phyloP scores from a whole-genome alignment of 345 rosid species.

The Gossypium arboreum region DNA sequence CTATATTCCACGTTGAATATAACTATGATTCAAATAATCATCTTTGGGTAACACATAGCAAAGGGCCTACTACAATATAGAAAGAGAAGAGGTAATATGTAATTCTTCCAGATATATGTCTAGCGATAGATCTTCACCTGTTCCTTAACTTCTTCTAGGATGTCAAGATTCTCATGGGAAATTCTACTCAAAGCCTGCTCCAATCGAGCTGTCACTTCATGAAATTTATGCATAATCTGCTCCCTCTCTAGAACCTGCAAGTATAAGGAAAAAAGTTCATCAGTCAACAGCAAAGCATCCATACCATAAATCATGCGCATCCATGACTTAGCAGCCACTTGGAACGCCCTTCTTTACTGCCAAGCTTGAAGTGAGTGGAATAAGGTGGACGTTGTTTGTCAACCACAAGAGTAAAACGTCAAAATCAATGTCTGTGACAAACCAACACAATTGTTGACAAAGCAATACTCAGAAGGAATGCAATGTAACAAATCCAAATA shows the following conservation, averaged over 20 bases:
- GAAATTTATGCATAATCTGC: constrained; percentile 53
- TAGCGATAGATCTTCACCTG: constrained; percentile 45
- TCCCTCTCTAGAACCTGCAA: constrained; percentile 82
- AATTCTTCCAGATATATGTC: neutral
- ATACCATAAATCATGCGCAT: neutral
- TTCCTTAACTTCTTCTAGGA: constrained; percentile 95
- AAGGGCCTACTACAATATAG: neutral
- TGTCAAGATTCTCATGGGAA: constrained; percentile 66
- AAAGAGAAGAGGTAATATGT: neutral
- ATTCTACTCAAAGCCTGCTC: constrained; percentile 71
- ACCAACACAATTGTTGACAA: neutral
- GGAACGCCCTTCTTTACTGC: neutral
- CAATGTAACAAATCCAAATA: no score
- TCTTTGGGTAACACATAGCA: neutral
- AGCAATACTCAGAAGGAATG: no score
- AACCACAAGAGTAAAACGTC: no score
- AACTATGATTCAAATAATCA: constrained; percentile 7
- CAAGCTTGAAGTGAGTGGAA: neutral
- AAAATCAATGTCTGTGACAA: neutral
- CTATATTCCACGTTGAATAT: neutral
- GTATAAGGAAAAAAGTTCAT: constrained; percentile 7
- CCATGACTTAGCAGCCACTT: neutral
- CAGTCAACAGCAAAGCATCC: neutral
- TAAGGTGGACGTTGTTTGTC: neutral
- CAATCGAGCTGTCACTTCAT: constrained; percentile 59